Evolutionary conservation across 1,284 basidiomycete genomes (phyloP), one percentile per base, ranked within the genome.

Genomic region (Papiliotrema laurentii): DNA sequence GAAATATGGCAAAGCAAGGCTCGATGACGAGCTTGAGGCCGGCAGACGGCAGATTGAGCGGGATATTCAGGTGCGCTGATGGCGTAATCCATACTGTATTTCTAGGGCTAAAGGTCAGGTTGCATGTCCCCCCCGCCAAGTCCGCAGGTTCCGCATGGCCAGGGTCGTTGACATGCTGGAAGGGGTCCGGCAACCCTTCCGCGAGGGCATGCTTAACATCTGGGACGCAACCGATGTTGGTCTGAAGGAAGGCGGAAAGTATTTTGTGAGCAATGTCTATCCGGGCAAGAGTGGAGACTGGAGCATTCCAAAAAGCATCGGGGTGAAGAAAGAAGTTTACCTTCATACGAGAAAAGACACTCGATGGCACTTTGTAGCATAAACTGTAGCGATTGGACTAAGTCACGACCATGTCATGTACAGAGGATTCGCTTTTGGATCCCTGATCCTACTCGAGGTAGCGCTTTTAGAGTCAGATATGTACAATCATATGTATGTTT

Each of bases 71-170:
- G 87, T 88, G 62, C 44, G 78, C 59, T 28, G 21, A 7, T 16
- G 16, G 7, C 36, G 28, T 39, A 27, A 6, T 4, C 4, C 10
- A 3, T 18, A n/a, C 21, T 7, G 41, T 24, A 18, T 16, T 27
- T 31, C 24, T 28, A 11, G 35, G 26, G 49, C 52, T 49, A 43
- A 26, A 41, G 40, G 25, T 6, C 66, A 93, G 85, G 70, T 72
- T 16, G 60, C 77, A 14, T 93, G 85, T 62, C 90, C 92, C 2
- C 80, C 83, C 1, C 82, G 93, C 11, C 77, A 86, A 21, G 85
- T 91, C 13, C 82, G 86, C 37, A 82, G 79, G 50, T 96, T 97
- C 71, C 79, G 90, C 21, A 82, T 96, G 4, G 71, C 93, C 7
- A 76, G 85, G 13, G 80, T 87, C 19, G 76, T 80, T 53, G 94